These are phyloP conservation scores for Lentinula boryana DNA, from an alignment of 768 basidiomycete species.

Conservation along the genomic window DNA sequence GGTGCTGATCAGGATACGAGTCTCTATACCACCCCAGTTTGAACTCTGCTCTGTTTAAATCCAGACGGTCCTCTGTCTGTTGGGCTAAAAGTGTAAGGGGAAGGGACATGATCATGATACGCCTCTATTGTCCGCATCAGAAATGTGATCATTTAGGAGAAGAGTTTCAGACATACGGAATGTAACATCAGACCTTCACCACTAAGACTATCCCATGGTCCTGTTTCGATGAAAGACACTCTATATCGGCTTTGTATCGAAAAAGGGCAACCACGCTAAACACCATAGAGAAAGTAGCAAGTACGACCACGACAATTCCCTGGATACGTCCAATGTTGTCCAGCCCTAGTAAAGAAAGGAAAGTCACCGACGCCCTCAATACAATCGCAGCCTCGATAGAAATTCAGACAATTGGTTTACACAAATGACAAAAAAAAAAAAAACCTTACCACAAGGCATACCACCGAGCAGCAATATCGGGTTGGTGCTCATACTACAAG, in stretches of 20 bases:
- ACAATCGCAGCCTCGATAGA: constrained; percentile 65
- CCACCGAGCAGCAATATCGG: constrained; percentile 62
- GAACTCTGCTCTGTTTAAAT: no score
- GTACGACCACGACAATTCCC: constrained; percentile 61
- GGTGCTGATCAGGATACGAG: no score
- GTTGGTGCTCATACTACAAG: constrained; percentile 51
- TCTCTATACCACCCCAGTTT: no score
- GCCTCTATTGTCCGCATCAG: constrained; percentile 30
- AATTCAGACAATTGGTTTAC: constrained; percentile 5
- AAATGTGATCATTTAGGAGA: neutral
- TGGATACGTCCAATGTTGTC: constrained; percentile 57
- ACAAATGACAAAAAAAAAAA: constrained; percentile 15
- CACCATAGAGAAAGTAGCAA: constrained; percentile 64
- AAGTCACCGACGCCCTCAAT: constrained; percentile 75
- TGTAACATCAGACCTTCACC: constrained; percentile 50
- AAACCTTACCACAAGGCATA: constrained; percentile 51
- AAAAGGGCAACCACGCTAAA: constrained; percentile 67
- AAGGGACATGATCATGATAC: constrained; percentile 61
- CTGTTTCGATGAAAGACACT: constrained; percentile 29
- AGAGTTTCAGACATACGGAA: constrained; percentile 29
- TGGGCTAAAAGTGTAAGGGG: constrained; percentile 73
- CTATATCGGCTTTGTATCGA: constrained; percentile 62
- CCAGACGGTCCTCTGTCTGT: no score
- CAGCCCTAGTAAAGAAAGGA: constrained; percentile 73
- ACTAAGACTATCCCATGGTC: constrained; percentile 36